These are phyloP conservation scores for Sporothrix phasma DNA, from an alignment of 2,329 filamentous ascomycete species.

Conservation along the genomic window DNA sequence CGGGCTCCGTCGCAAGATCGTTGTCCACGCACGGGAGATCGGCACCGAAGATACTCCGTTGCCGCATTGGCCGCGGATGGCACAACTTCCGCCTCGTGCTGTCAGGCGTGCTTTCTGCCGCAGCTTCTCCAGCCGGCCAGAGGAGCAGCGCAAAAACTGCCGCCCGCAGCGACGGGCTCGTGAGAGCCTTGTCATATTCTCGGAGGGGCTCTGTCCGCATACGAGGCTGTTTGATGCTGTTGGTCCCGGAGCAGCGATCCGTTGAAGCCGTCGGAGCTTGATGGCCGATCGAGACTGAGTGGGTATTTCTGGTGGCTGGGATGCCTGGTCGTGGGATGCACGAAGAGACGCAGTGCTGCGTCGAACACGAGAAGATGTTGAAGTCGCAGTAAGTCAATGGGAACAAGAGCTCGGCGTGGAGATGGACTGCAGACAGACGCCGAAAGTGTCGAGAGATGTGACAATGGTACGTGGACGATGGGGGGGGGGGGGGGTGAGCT, in stretches of 20 bases:
- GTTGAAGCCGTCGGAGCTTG: conserved; percentile 3
- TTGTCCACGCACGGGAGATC: conserved; percentile 92
- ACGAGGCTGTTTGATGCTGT: background rate
- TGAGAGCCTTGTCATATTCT: conserved; percentile 31
- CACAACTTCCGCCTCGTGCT: conserved; percentile 79
- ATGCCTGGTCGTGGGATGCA: background rate
- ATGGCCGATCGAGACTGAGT: background rate
- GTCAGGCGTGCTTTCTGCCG: conserved; percentile 30
- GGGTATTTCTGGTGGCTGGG: conserved; percentile 12
- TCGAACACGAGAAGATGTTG: background rate
- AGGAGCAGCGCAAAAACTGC: conserved; percentile 22
- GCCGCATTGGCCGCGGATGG: conserved; percentile 84
- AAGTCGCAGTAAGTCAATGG: background rate
- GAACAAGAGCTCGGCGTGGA: background rate
- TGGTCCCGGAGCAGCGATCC: background rate
- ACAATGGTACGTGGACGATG: background rate
- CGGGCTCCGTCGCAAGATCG: conserved; percentile 64
- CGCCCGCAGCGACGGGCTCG: conserved; percentile 26
- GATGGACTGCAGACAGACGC: background rate
- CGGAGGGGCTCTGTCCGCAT: background rate
- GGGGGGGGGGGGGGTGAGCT: background rate
- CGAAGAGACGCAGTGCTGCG: background rate
- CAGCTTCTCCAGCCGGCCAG: conserved; percentile 25
- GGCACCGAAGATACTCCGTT: conserved; percentile 84
- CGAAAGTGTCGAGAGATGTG: background rate